Conservation (phyloP, 768 basidiomycete species). For the Phaffia australis region DNA sequence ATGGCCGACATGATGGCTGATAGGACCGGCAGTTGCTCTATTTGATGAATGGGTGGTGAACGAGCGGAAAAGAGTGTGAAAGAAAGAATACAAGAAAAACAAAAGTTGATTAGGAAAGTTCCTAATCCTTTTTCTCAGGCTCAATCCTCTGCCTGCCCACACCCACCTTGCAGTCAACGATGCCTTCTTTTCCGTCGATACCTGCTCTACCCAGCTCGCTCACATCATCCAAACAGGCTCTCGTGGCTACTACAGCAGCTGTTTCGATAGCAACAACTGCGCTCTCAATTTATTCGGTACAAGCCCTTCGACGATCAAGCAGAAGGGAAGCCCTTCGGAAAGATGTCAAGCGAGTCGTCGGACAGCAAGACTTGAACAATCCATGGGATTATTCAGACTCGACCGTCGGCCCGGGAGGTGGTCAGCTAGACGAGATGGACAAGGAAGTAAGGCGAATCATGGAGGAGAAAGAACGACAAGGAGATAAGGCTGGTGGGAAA, state of each 20-base stretch:
- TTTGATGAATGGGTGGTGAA: no score
- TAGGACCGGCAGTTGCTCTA: no score
- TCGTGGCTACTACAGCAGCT: constrained; percentile 33
- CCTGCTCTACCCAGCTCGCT: constrained; percentile 3
- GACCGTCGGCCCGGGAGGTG: neutral
- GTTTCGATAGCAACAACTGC: constrained; percentile 33
- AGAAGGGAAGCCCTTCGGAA: constrained; percentile 35
- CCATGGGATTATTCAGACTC: neutral
- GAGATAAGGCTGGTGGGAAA: constrained; percentile 31
- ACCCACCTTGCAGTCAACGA: neutral
- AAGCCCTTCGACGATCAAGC: constrained; percentile 35
- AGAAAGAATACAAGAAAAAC: no score
- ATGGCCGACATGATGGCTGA: no score
- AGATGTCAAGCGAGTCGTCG: constrained; percentile 34
- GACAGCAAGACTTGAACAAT: constrained; percentile 30
- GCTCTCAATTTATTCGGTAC: constrained; percentile 35
- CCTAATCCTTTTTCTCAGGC: neutral
- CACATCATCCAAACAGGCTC: constrained; percentile 29
- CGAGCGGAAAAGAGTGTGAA: no score
- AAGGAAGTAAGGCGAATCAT: constrained; percentile 19
- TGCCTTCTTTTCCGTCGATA: neutral
- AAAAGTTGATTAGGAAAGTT: neutral
- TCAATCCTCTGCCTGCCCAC: neutral
- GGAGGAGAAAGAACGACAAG: constrained; percentile 20
- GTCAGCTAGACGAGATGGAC: constrained; percentile 23